These are phyloP conservation scores for Diaporthe batatas DNA, from an alignment of 2,329 filamentous ascomycete species.

Conservation along the genomic window DNA sequence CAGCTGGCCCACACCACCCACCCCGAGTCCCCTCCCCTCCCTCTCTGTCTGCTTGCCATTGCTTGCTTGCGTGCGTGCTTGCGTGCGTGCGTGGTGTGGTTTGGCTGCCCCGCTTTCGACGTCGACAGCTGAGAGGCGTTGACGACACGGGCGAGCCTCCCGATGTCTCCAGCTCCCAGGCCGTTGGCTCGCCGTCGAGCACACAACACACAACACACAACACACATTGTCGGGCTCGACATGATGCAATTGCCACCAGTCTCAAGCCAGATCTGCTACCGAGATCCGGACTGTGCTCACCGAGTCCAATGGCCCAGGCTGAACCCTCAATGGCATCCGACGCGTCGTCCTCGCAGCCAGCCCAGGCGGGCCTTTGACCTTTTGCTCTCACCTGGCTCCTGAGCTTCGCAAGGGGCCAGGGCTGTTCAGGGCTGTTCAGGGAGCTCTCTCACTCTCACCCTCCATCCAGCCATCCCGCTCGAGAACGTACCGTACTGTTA, in stretches of 20 bases:
- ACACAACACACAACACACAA: conserved; percentile 1
- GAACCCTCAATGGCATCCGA: conserved; percentile 21
- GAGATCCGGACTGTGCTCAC: conserved; percentile 3
- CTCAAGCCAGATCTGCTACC: conserved; percentile 6
- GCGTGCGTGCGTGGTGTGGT: conserved; percentile 28
- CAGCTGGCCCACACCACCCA: conserved; percentile 20
- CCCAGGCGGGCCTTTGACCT: background rate
- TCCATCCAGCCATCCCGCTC: background rate
- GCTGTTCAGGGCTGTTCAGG: background rate
- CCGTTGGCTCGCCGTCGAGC: conserved; percentile 3
- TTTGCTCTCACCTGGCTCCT: background rate
- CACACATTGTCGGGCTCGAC: background rate
- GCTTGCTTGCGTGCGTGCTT: conserved; percentile 20
- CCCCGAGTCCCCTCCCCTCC: background rate
- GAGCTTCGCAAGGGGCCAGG: conserved; percentile 1
- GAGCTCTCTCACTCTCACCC: conserved; percentile 9
- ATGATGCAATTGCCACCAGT: background rate
- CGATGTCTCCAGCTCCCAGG: background rate
- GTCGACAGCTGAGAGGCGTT: conserved; percentile 26
- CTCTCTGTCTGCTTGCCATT: conserved; percentile 10
- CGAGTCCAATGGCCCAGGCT: conserved; percentile 24
- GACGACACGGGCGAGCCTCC: background rate
- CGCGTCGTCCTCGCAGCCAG: background rate
- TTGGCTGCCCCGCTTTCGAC: conserved; percentile 34
- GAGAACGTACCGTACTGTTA: no score